Base-by-base conservation (phyloP, 78 protist genomes). In the Dictyostelium brefeldianum region DNA sequence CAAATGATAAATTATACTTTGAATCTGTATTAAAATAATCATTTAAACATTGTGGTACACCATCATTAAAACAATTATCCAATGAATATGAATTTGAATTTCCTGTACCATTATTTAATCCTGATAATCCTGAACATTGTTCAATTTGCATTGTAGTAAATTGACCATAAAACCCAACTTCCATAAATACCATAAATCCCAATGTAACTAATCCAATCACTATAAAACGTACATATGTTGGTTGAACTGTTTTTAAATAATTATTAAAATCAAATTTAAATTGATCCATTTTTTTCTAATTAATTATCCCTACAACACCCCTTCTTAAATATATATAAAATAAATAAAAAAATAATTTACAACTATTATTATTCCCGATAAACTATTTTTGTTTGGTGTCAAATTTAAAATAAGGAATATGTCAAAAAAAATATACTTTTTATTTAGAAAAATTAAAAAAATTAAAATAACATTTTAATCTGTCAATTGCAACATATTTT, bases 211-310 rank as follows among this genome's bases (percentile, higher is more conserved):
- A 6, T 31, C 47, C 75, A 67, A 67, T 67, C 11, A 67, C 17
- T 4, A 67, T 67, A 67, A 31, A 27, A 29, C 75, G 27, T 1
- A 67, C 25, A 67, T 27, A 29, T 67, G 75, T 3, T 15, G 75
- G 50, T 67, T 67, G 75, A 14, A 67, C 48, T 31, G 75, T 67
- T 67, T 67, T 67, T 67, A 67, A 67, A 29, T 67, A 67, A 67
- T 67, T 67, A 67, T 20, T 67, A 67, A 67, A 67, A 67, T 67
- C 75, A 67, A 67, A 67, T 67, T 25, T 67, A 17, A 67, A 67
- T 67, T 67, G 75, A 17, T 67, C 48, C 75, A 67, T 67, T 31
- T 31, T 67, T 31, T 29, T n/a, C n/a, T n/a, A n/a, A 36, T 3
- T 3, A 36, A 36, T 36, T 36, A 36, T 36, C 2, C n/a, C n/a